Conservation (phyloP, 2,329 filamentous ascomycete species). For the Dryadomyces quercus-mongolicae region DNA sequence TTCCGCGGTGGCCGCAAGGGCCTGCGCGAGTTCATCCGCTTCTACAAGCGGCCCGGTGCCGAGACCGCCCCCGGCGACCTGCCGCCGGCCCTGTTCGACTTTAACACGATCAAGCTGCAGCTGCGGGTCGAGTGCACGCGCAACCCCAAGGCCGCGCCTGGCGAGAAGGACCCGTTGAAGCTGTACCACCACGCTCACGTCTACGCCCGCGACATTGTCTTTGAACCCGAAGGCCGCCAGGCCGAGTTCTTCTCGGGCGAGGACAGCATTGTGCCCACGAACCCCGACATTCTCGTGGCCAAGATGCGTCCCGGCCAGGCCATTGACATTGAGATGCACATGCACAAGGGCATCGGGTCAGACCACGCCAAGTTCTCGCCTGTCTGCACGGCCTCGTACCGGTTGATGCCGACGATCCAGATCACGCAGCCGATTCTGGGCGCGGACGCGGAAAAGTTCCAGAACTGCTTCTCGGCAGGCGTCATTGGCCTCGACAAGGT, state of each 20-base stretch:
- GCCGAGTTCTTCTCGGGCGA: conserved; percentile 54
- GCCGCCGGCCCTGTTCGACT: conserved; percentile 52
- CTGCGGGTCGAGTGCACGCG: conserved; percentile 71
- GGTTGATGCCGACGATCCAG: conserved; percentile 75
- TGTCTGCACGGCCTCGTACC: conserved; percentile 87
- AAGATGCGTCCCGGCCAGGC: conserved; percentile 87
- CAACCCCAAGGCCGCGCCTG: conserved; percentile 57
- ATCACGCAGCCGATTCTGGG: conserved; percentile 79
- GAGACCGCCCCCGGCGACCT: conserved; percentile 41
- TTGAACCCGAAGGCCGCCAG: conserved; percentile 65
- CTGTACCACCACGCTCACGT: conserved; percentile 79
- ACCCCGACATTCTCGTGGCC: conserved; percentile 87
- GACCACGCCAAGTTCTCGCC: conserved; percentile 98
- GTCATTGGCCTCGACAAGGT: conserved; percentile 74
- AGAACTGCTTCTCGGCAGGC: conserved; percentile 75
- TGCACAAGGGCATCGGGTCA: conserved; percentile 83
- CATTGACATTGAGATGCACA: conserved; percentile 80
- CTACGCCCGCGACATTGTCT: conserved; percentile 67
- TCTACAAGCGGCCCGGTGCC: conserved; percentile 59
- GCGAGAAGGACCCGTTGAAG: conserved; percentile 70
- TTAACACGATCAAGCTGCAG: conserved; percentile 73
- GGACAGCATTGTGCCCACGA: conserved; percentile 59
- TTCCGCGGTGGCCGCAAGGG: conserved; percentile 70
- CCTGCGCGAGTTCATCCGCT: conserved; percentile 65
- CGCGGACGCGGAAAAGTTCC: conserved; percentile 78